Evolutionary conservation across 352 stramenopile species (phyloP).

Genomic region (Phytopythium chamaehyphon): DNA sequence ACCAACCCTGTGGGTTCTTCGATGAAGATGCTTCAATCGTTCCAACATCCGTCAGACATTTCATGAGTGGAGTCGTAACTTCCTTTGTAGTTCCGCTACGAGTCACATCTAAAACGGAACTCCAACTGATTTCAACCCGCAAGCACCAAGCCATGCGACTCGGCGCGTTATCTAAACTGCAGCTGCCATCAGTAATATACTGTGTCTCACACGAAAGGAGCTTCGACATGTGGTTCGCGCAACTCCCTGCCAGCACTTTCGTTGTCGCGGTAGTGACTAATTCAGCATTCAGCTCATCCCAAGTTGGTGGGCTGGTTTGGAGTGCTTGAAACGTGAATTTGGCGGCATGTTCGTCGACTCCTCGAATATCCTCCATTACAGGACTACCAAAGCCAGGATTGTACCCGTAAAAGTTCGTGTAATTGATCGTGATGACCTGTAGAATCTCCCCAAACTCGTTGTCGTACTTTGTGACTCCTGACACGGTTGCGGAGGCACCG

Average conservation of each 20-base stretch:
- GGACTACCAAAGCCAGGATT: background rate
- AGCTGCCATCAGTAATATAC: constrained; percentile 5
- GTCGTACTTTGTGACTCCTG: background rate
- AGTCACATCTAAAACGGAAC: no score
- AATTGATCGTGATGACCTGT: background rate
- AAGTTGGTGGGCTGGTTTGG: background rate
- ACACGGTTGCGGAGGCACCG: background rate
- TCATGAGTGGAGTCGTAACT: no score
- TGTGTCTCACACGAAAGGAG: constrained; percentile 6
- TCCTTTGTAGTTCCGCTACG: no score
- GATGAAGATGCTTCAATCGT: background rate
- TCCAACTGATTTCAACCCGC: background rate
- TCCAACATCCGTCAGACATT: no score
- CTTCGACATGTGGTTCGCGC: constrained; percentile 2
- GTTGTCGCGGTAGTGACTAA: background rate
- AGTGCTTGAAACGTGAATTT: constrained; percentile 12
- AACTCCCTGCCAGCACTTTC: constrained; percentile 4
- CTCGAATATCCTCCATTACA: background rate
- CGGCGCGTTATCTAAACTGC: constrained; percentile 4
- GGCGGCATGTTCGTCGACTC: background rate
- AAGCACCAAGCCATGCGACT: constrained; percentile 5
- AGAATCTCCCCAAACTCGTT: constrained; percentile 3
- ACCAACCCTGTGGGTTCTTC: constrained; percentile 9
- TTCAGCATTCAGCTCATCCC: background rate
- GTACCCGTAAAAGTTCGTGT: constrained; percentile 2